These are phyloP conservation scores for Alternaria burnsii DNA, from an alignment of 2,329 filamentous ascomycete genomes.

Conservation along the genomic window DNA sequence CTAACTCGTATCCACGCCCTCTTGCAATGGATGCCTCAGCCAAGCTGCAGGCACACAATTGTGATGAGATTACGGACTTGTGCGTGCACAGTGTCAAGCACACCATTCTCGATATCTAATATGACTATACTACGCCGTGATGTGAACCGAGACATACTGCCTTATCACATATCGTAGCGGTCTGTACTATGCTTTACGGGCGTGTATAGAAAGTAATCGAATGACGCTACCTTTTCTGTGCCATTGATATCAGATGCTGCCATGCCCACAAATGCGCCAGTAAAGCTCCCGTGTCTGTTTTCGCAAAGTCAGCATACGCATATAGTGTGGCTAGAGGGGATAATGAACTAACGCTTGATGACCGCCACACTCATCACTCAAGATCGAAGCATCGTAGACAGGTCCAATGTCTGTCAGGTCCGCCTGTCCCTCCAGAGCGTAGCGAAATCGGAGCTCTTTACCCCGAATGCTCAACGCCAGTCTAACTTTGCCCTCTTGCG, in stretches of 20 bases:
- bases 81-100: constrained; percentile 3
- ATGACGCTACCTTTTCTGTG: constrained; percentile 35
- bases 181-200: constrained; percentile 43
- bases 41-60: constrained; percentile 8
- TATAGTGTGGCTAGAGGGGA: too few species aligned
- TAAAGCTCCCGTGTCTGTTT: constrained; percentile 66
- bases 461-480: constrained; percentile 64
- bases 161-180: constrained; percentile 37
- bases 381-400: constrained; percentile 65
- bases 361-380: constrained; percentile 70
- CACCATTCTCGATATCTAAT: not conserved
- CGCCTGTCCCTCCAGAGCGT: constrained; percentile 59
- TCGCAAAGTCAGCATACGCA: not conserved
- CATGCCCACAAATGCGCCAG: constrained; percentile 59
- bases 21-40: constrained; percentile 31
- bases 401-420: constrained; percentile 61
- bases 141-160: not conserved
- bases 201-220: constrained; percentile 46
- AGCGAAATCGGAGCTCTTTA: constrained; percentile 64
- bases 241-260: constrained; percentile 47
- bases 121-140: not conserved
- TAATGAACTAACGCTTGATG: constrained; percentile 54
- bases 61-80: constrained; percentile 2
- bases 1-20: constrained; percentile 18
- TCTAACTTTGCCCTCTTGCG: constrained; percentile 63